Percentiles rank a stretch among this genome's conserved stretches.
Conservation (phyloP, 1,139 yeast genomes). For the Yamadazyma pseudoaaseri region DNA sequence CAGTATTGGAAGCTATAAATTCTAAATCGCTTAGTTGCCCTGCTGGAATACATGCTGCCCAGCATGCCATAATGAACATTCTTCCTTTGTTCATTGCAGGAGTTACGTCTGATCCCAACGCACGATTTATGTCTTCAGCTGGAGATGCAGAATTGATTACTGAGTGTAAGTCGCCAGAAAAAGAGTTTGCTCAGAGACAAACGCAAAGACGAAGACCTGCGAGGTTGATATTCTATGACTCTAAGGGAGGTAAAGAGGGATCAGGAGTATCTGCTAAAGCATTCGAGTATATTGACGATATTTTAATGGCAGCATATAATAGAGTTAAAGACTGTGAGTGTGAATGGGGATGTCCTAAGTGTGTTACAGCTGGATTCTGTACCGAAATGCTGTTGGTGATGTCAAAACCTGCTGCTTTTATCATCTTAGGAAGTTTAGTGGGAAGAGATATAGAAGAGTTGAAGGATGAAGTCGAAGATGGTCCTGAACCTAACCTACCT, state of each 20-base stretch:
- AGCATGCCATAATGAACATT: slow-evolving; percentile 80
- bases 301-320: slow-evolving; percentile 57
- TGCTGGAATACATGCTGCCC: slow-evolving; percentile 96
- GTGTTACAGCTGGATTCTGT: slow-evolving; percentile 78
- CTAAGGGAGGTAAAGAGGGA: slow-evolving; percentile 75
- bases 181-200: slow-evolving; percentile 79
- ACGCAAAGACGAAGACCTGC: slow-evolving; percentile 78
- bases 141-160: slow-evolving; percentile 73
- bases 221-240: slow-evolving; percentile 77
- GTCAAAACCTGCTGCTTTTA: slow-evolving; percentile 83
- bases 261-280: slow-evolving; percentile 79
- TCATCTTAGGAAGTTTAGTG: slow-evolving; percentile 61
- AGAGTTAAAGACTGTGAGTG: slow-evolving; percentile 70
- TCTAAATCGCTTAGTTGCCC: slow-evolving; percentile 65
- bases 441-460: slow-evolving; percentile 41
- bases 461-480: slow-evolving; percentile 52
- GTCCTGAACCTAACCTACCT: slow-evolving; percentile 86
- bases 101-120: slow-evolving; percentile 38
- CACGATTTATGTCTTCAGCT: slow-evolving; percentile 47
- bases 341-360: slow-evolving; percentile 85
- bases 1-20: slow-evolving; percentile 57
- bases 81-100: slow-evolving; percentile 57
- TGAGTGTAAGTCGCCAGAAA: slow-evolving; percentile 96
- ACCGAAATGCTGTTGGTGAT: slow-evolving; percentile 78
- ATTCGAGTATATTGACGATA: slow-evolving; percentile 69